Conservation (phyloP, 1,284 basidiomycete genomes). For the Irpex rosettiformis region DNA sequence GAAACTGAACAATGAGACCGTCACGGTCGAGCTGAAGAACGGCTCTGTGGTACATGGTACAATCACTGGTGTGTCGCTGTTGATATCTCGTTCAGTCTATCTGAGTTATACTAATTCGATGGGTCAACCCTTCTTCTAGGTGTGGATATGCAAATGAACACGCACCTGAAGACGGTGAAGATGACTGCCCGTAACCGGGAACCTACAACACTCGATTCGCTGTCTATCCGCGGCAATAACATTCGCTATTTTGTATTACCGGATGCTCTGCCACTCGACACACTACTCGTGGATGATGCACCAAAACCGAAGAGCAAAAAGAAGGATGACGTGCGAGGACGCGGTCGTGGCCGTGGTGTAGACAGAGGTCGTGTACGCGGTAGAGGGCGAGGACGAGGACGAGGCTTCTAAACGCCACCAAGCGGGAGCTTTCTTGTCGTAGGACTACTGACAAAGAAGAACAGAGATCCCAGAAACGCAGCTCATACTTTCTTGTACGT, state of each 20-base stretch:
- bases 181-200: slow-evolving; percentile 90
- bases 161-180: slow-evolving; percentile 95
- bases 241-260: slow-evolving; percentile 95
- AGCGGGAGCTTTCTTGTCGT: neutral
- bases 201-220: slow-evolving; percentile 75
- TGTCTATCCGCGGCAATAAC: slow-evolving; percentile 92
- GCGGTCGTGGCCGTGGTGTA: slow-evolving; percentile 44
- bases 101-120: neutral
- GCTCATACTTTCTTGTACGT: neutral
- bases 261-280: slow-evolving; percentile 94
- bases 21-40: slow-evolving; percentile 98
- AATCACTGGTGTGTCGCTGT: slow-evolving; percentile 76
- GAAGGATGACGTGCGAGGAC: slow-evolving; percentile 71
- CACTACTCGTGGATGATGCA: slow-evolving; percentile 94
- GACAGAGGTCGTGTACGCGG: slow-evolving; percentile 39
- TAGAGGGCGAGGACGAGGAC: slow-evolving; percentile 24
- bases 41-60: slow-evolving; percentile 95
- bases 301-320: slow-evolving; percentile 92
- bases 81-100: neutral
- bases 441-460: neutral
- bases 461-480: neutral
- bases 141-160: slow-evolving; percentile 98
- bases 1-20: slow-evolving; percentile 99
- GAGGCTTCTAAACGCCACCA: slow-evolving; percentile 22
- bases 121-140: slow-evolving; percentile 42